Conservation (phyloP, 495 filamentous ascomycete species). For the Xylaria cubensis region DNA sequence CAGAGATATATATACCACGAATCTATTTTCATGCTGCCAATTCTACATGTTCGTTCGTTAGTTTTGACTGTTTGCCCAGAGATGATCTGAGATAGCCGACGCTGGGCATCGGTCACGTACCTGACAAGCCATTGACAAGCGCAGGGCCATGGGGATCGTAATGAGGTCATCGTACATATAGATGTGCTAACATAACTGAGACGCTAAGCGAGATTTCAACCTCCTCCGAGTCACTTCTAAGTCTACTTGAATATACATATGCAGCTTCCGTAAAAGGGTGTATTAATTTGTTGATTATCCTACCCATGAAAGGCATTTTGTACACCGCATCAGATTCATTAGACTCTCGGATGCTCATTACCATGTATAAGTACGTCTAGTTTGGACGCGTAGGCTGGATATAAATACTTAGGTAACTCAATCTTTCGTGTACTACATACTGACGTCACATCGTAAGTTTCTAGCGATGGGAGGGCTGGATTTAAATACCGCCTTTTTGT, state of each 20-base stretch:
- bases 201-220: not conserved
- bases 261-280: not conserved
- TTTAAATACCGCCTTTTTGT: too few relatives aligned
- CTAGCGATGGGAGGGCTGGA: too few relatives aligned
- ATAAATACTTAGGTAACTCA: too few relatives aligned
- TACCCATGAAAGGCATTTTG: too few relatives aligned
- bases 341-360: not conserved
- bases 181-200: not conserved
- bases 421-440: not conserved
- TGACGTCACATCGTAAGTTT: not conserved
- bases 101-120: not conserved
- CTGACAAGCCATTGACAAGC: not conserved
- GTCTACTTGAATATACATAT: not conserved
- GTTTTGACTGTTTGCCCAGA: not conserved
- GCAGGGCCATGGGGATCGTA: not conserved
- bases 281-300: not conserved
- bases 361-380: too few relatives aligned
- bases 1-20: not conserved
- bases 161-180: conserved; percentile 21
- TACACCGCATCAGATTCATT: not conserved
- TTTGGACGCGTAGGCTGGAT: not conserved
- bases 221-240: not conserved
- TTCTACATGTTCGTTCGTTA: not conserved
- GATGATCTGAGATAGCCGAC: conserved; percentile 13
- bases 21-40: not conserved